Base-by-base conservation (phyloP, 768 basidiomycete genomes). In the Russula vinacea region DNA sequence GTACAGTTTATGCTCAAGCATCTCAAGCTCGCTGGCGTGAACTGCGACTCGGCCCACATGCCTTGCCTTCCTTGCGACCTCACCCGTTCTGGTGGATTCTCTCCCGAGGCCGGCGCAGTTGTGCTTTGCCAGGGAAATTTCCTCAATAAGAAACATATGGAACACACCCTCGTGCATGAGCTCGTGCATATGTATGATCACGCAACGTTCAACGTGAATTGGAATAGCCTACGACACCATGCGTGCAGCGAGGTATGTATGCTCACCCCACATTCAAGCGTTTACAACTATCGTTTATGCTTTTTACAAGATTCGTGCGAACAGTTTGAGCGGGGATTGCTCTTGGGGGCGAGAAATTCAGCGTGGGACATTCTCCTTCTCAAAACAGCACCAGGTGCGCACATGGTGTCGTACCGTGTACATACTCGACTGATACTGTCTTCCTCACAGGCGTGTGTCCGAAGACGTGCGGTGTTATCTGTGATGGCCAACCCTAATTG, bases 151-250 rank as follows among this genome's bases (percentile, higher is more conserved):
- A 83, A 81, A 40, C 94, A 97, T 70, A 88, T 95, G 89, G 94
- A 98, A 75, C 85, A 92, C 71, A 96, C 95, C 35, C 78, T 99
- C 39, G 83, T 90, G 24, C 97, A 99, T 71, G 97, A 99, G 73
- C 83, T 98, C 52, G 76, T 98, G 29, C 97, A 98, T 72, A 87
- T 94, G 83, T 98, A 91, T 73, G 97, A 99, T 74, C 91, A 96
- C 67, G 90, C 92, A 76, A 86, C 86, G 74, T 98, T 98, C 78
- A 91, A 93, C 66, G 90, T 97, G 1, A 86, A 97, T 74, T 97
- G 92, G 94, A 76, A 74, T 53, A 90, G 98, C 75, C 73, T 98
- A 61, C 78, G 93, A 62, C 94, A 97, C 78, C 94, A 97, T 73
- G 97, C 96, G 3, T 99, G 97, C 74, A 94, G 90, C 71, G 96